Conservation (phyloP, 495 filamentous ascomycete species). For the Tetracladium marchalianum region DNA sequence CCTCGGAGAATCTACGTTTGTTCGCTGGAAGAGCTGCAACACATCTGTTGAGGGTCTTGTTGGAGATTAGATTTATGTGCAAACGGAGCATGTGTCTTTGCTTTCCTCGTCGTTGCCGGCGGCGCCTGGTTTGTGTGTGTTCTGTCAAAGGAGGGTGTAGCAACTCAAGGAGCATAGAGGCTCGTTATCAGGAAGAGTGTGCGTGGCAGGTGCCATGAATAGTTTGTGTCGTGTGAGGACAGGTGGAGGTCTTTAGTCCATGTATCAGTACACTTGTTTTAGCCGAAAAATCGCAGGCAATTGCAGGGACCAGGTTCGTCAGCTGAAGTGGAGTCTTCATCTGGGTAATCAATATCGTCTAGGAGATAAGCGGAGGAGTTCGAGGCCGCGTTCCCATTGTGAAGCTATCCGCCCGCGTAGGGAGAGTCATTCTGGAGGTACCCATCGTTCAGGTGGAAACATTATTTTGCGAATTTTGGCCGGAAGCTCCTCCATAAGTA, state of each 20-base stretch:
- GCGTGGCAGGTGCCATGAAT: too few species aligned
- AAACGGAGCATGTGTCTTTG: constrained; percentile 37
- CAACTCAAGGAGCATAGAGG: constrained; percentile 36
- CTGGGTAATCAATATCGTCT: constrained; percentile 17
- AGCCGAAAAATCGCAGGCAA: too few species aligned
- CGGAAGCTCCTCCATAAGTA: too few species aligned
- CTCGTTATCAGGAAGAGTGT: constrained; percentile 28
- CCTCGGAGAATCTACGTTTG: constrained; percentile 11
- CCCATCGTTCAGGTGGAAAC: too few species aligned
- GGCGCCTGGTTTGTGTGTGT: constrained; percentile 34
- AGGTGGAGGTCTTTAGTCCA: constrained; percentile 6
- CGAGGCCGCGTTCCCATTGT: constrained; percentile 11
- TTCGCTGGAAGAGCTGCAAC: constrained; percentile 9
- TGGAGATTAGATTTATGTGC: constrained; percentile 29
- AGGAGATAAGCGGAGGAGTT: constrained; percentile 17
- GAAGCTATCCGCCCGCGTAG: too few species aligned
- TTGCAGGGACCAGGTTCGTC: constrained; percentile 1
- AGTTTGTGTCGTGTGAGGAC: constrained; percentile 6
- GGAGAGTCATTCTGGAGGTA: too few species aligned
- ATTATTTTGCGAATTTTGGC: too few species aligned
- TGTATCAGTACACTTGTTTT: too few species aligned
- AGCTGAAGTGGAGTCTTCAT: constrained; percentile 16
- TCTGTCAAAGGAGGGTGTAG: constrained; percentile 35
- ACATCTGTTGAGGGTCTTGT: not conserved
- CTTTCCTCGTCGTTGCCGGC: constrained; percentile 35